Evolutionary conservation across 257 asterid genomes (phyloP), one percentile per base, ranked within the genome.

Genomic region (Mentha longifolia): DNA sequence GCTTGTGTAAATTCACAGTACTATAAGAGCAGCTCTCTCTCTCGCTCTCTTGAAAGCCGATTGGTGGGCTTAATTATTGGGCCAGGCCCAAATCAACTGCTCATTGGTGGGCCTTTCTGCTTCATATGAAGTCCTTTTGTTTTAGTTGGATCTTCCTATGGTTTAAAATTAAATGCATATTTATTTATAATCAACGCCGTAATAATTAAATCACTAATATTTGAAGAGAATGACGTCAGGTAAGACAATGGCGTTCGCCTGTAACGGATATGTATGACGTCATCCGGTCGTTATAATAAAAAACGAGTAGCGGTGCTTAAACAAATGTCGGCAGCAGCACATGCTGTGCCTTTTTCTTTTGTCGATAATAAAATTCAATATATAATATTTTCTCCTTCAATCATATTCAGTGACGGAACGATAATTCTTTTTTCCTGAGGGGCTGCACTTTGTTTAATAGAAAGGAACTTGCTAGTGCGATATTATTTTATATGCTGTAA

Each of bases 201-300:
- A 28, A 35, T 35, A 35, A 35, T 35, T 35, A 35, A 35, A 35
- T 35, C 39, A 35, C 39, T 5, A 5, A 35, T 7, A 35, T 35
- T 5, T 35, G 8, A 35, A 20, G 20, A 52, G 8, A 52, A 52
- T 19, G 73, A 20, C 51, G 20, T 14, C 51, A 52, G 72, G 43
- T 19, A 55, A 68, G 64, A 43, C 63, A 68, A 15, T 11, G 71
- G 17, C 71, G 11, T 30, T 8, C 45, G n/a, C 46, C 71, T 49
- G n/a, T 16, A 57, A 57, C 9, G 17, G 39, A 2, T 25, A 5
- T 55, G 8, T 25, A 28, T 28, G 39, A 25, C 39, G 41, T 56
- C 1, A 15, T 10, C 16, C 31, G 8, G 45, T 9, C 17, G 22
- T 19, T 67, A 35, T 16, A 51, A 19, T 37, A 22, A 37, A n/a